phyloP scores from a whole-genome alignment of 176 grass and related monocot species.

The Guadua angustifolia region DNA sequence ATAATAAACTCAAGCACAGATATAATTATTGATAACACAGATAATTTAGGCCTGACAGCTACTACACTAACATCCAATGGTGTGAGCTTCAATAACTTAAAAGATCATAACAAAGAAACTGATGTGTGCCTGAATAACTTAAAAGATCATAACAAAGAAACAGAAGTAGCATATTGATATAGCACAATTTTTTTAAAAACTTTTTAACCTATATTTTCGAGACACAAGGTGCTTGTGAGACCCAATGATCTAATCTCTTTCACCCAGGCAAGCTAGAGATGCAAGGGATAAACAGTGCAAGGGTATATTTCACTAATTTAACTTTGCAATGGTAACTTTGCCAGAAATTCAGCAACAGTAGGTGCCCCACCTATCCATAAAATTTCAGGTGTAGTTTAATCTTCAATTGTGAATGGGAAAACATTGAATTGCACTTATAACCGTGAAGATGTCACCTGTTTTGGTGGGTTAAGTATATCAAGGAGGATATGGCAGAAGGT shows the following conservation, averaged over 20 bases:
- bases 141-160: constrained; percentile 11
- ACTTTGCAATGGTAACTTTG: constrained; percentile 22
- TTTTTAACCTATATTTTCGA: not conserved
- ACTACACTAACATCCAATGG: not conserved
- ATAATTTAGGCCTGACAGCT: not conserved
- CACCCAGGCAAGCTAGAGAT: not conserved
- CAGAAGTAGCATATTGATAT: constrained; percentile 1
- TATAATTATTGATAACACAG: constrained; percentile 12
- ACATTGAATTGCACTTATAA: not conserved
- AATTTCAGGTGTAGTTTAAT: constrained; percentile 10
- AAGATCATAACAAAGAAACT: constrained; percentile 10
- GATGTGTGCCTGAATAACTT: not conserved
- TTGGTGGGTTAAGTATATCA: constrained; percentile 20
- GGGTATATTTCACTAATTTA: constrained; percentile 16
- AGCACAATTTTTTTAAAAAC: constrained; percentile 14
- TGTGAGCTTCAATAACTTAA: constrained; percentile 5
- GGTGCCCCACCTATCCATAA: constrained; percentile 4
- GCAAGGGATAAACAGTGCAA: not conserved
- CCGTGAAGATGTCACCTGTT: not conserved
- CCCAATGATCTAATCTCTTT: not conserved
- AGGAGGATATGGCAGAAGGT: constrained; percentile 18
- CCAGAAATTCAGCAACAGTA: constrained; percentile 31
- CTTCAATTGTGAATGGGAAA: constrained; percentile 22
- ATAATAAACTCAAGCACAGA: not conserved
- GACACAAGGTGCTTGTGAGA: not conserved